These are phyloP conservation scores for Ophiobolus disseminans DNA, from an alignment of 2,329 filamentous ascomycete species.

Conservation along the genomic window DNA sequence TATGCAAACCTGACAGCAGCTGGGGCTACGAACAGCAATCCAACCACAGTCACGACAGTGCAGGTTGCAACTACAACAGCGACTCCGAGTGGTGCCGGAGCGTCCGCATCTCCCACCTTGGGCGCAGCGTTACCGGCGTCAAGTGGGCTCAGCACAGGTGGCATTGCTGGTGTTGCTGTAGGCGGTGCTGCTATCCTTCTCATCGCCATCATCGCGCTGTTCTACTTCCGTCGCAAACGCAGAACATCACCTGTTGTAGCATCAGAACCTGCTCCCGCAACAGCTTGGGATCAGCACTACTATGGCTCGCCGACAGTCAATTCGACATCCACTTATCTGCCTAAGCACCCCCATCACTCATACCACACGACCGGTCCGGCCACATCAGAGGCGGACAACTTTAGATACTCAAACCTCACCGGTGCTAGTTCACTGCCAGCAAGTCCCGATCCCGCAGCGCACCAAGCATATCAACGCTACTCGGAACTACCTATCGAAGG, in stretches of 20 bases:
- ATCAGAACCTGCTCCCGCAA: slow-evolving; percentile 3
- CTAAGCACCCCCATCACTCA: slow-evolving; percentile 5
- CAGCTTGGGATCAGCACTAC: neutral
- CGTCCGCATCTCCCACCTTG: neutral
- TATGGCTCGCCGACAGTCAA: neutral
- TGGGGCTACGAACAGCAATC: slow-evolving; percentile 1
- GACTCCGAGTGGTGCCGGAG: neutral
- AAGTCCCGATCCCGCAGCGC: neutral
- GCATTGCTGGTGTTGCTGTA: slow-evolving; percentile 2
- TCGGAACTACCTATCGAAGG: neutral
- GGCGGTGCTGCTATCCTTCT: slow-evolving; percentile 4
- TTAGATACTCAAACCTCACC: neutral
- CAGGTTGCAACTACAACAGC: neutral
- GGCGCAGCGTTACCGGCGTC: neutral
- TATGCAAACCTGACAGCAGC: slow-evolving; percentile 3
- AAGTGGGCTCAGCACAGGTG: slow-evolving; percentile 1
- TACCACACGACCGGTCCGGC: slow-evolving; percentile 1
- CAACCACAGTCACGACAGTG: slow-evolving; percentile 1
- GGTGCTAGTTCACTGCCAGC: neutral
- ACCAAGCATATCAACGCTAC: neutral
- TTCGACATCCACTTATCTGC: neutral
- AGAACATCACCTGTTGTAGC: neutral
- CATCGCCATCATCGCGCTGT: slow-evolving; percentile 4
- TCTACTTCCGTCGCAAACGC: slow-evolving; percentile 7
- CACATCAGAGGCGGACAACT: slow-evolving; percentile 1